Evolutionary conservation across 2,329 filamentous ascomycete species (phyloP), one percentile per base, ranked within the genome.

Genomic region (Claviceps sp.): DNA sequence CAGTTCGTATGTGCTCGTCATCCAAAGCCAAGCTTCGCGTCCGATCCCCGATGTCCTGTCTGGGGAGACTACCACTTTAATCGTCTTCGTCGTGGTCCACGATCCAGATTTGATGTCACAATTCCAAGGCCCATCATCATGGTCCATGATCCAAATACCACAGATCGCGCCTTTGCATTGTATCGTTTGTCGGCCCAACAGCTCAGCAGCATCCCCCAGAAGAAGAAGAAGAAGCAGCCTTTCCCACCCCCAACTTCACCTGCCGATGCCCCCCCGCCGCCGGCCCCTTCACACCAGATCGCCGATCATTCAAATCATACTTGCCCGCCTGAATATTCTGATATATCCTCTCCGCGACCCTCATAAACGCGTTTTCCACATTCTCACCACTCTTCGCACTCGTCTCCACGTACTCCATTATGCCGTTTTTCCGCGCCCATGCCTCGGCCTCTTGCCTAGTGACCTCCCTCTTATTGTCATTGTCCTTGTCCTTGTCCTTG

Each of bases 351-450:
- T 96, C 89, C 20, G 93, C 89, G 14, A 97, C 90, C 63, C 93
- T 83, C 64, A 95, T 78, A 63, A 98, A 98, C 2, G 93, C 93
- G 59, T 83, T 79, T 67, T 98, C 93, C 38, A 98, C 93, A 49
- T 88, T 88, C 65, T 95, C 88, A 50, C 93, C 93, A 56, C 85
- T 94, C 75, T 97, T 98, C 48, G 93, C 93, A 58, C 85, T 90
- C 41, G 93, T 98, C 73, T 98, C 93, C 56, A 97, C 88, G 65
- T 97, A 97, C 65, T 90, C 82, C 63, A 95, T 80, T 26, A 97
- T 84, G 54, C 86, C 86, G 67, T 97, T 96, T 58, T 76, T 72
- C 55, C 76, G 76, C 55, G 89, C 94, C 93, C 93, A 98, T 54
- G 86, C 86, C 63, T 91, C 83, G 2, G 93, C 93, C 70, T 97